Conservation (phyloP, 2,329 filamentous ascomycete genomes). For the Celoporthe dispersa region DNA sequence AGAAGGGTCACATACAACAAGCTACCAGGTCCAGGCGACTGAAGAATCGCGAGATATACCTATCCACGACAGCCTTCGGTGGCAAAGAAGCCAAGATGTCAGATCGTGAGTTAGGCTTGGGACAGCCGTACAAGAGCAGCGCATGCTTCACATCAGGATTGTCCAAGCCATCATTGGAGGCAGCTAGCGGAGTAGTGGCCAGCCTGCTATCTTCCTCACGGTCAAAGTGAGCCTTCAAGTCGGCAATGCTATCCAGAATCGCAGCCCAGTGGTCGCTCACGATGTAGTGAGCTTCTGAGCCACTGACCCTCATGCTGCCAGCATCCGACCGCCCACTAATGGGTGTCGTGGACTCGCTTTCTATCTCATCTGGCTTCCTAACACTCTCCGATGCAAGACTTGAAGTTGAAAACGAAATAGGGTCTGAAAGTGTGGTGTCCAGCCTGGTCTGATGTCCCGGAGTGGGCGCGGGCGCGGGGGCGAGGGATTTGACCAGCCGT, state of each 20-base stretch:
- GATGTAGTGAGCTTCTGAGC: constrained; percentile 40
- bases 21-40: constrained; percentile 31
- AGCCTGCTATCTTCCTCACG: constrained; percentile 30
- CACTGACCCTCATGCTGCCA: constrained; percentile 33
- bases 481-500: constrained; percentile 33
- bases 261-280: constrained; percentile 46
- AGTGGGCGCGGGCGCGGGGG: neutral
- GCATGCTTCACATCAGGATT: constrained; percentile 24
- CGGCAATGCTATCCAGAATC: constrained; percentile 45
- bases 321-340: neutral
- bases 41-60: constrained; percentile 43
- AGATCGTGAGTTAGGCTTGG: constrained; percentile 27
- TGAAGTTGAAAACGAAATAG: neutral
- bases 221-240: constrained; percentile 43
- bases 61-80: constrained; percentile 38
- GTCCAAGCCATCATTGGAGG: neutral
- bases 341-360: neutral
- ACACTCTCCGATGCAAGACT: neutral
- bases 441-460: neutral
- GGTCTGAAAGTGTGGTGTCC: neutral
- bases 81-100: constrained; percentile 43
- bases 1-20: neutral
- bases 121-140: constrained; percentile 38
- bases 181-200: neutral
- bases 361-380: neutral